Conservation (phyloP, 2,329 filamentous ascomycete genomes). For the Cercospora beticola region DNA sequence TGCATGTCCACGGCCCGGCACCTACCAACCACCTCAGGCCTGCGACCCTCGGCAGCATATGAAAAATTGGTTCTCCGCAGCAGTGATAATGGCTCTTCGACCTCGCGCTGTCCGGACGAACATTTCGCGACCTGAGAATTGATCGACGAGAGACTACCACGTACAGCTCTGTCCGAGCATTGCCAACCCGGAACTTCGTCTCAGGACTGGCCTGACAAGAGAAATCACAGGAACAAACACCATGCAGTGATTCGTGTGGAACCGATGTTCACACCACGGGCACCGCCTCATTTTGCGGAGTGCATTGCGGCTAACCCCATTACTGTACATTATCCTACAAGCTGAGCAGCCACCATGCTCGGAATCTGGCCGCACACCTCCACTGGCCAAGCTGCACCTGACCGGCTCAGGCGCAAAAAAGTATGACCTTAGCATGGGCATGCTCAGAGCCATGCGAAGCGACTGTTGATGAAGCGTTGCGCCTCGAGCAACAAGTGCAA, state of each 20-base stretch:
- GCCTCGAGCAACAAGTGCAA: background rate
- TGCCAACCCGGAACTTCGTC: background rate
- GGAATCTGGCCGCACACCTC: background rate
- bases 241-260: background rate
- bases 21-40: background rate
- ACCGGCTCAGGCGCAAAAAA: background rate
- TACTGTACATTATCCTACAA: conserved; percentile 15
- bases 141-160: background rate
- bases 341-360: background rate
- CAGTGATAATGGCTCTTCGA: background rate
- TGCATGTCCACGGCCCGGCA: background rate
- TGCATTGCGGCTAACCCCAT: background rate
- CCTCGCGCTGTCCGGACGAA: background rate
- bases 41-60: conserved; percentile 8
- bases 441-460: background rate
- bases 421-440: background rate
- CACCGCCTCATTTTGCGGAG: conserved; percentile 1
- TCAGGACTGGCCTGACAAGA: background rate
- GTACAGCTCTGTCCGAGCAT: background rate
- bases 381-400: background rate
- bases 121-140: background rate
- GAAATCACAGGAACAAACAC: background rate
- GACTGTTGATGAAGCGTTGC: background rate
- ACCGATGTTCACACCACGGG: background rate
- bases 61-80: background rate